Evolutionary conservation across 2,329 filamentous ascomycete genomes (phyloP), one percentile per base, ranked within the genome.

Genomic region (Diaporthe velutina): DNA sequence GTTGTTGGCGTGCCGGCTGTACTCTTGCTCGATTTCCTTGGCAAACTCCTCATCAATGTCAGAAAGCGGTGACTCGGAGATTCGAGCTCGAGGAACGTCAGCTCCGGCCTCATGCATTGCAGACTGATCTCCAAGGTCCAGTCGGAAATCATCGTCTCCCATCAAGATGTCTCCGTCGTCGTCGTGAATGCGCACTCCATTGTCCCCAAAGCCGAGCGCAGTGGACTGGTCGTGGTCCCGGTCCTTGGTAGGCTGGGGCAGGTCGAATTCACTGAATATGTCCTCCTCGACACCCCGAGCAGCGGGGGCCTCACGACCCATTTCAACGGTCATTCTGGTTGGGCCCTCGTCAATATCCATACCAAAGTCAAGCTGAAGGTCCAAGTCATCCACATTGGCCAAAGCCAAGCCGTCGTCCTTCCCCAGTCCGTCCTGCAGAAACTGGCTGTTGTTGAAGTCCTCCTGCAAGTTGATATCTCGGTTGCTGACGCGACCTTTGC

Each of bases 271-370:
- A 76, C 89, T 90, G 75, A 93, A 85, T 71, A 96, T 90, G 77
- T 94, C 92, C 52, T 94, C 92, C 77, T 94, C 94, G 28, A 93
- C 84, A 2, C 91, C 87, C 60, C 90, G 88, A 33, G 93, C 88
- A 22, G 90, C 88, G 6, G 94, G 92, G 28, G 94, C 96, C 78
- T 98, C 93, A 92, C 96, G 94, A 80, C 96, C 97, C 79, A 95
- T 89, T 92, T 99, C 97, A 74, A 98, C 92, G 80, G 93, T 97
- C 75, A 85, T 85, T 77, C 84, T 82, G 74, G 78, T 82, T 28
- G 84, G 89, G 45, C 89, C 91, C 76, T 95, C 89, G 78, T 95
- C 93, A 45, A 95, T 86, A 78, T 92, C 92, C 76, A 97, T 88
- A 78, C 93, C 93, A 78, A 96, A 92, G 79, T 95, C 93, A 73